Conservation (phyloP, 768 basidiomycete genomes). For the Podaxis mareebaensis region DNA sequence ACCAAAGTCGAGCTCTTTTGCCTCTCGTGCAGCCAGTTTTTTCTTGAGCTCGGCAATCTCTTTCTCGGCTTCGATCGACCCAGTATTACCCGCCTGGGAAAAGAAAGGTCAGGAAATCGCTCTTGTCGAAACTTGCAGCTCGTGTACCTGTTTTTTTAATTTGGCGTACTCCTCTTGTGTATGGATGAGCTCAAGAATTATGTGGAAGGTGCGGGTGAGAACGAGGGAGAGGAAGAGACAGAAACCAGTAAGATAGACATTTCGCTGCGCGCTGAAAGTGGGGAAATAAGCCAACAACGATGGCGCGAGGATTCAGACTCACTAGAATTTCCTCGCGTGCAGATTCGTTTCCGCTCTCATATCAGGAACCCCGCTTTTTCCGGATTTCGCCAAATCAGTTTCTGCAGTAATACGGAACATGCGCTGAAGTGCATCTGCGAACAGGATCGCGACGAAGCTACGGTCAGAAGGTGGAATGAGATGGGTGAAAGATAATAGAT, state of each 20-base stretch:
- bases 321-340: slow-evolving; percentile 95
- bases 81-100: slow-evolving; percentile 21
- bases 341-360: slow-evolving; percentile 84
- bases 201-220: slow-evolving; percentile 89
- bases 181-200: slow-evolving; percentile 88
- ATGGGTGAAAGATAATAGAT: neutral
- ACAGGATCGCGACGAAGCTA: slow-evolving; percentile 84
- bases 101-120: neutral
- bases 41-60: slow-evolving; percentile 70
- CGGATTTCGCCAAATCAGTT: slow-evolving; percentile 62
- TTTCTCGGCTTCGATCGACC: slow-evolving; percentile 44
- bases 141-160: slow-evolving; percentile 62
- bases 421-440: slow-evolving; percentile 89
- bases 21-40: slow-evolving; percentile 57
- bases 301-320: slow-evolving; percentile 25
- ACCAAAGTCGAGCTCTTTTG: slow-evolving; percentile 70
- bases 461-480: neutral
- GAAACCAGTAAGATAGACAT: slow-evolving; percentile 91
- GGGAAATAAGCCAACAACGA: neutral
- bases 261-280: slow-evolving; percentile 73
- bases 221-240: slow-evolving; percentile 95
- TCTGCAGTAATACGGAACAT: slow-evolving; percentile 84
- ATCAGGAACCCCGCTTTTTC: slow-evolving; percentile 54
- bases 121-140: neutral
- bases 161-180: slow-evolving; percentile 86